These are phyloP conservation scores for Dothistroma septosporum DNA, from an alignment of 2,329 filamentous ascomycete genomes.

Conservation along the genomic window DNA sequence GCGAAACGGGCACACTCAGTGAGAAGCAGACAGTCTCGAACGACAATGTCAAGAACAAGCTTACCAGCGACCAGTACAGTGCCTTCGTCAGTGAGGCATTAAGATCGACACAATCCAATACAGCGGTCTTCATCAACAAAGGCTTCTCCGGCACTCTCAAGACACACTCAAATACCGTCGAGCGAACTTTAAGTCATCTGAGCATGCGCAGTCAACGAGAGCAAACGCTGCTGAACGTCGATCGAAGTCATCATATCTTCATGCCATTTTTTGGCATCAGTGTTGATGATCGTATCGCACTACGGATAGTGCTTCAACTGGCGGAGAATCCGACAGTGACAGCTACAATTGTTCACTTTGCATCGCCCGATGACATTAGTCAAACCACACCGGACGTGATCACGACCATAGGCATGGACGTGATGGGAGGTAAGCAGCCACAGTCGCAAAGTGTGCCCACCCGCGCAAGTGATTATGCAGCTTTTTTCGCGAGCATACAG, in stretches of 20 bases:
- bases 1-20: constrained; percentile 69
- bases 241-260: constrained; percentile 78
- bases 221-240: constrained; percentile 55
- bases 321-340: constrained; percentile 74
- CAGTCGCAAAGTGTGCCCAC: constrained; percentile 10
- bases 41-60: constrained; percentile 55
- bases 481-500: constrained; percentile 56
- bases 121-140: constrained; percentile 76
- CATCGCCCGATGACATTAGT: constrained; percentile 25
- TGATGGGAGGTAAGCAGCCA: constrained; percentile 12
- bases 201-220: constrained; percentile 61
- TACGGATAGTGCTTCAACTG: constrained; percentile 78
- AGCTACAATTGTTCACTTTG: constrained; percentile 66
- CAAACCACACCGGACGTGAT: constrained; percentile 16
- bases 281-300: constrained; percentile 72
- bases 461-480: constrained; percentile 38
- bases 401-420: constrained; percentile 6
- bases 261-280: constrained; percentile 77
- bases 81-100: constrained; percentile 69
- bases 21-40: constrained; percentile 56
- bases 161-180: constrained; percentile 38
- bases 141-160: constrained; percentile 53
- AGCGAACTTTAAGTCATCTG: constrained; percentile 51
- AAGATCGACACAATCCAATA: constrained; percentile 59
- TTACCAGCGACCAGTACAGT: constrained; percentile 61